These are phyloP conservation scores for Musa itinerans DNA, from an alignment of 176 grass and related monocot genomes.

Conservation along the genomic window DNA sequence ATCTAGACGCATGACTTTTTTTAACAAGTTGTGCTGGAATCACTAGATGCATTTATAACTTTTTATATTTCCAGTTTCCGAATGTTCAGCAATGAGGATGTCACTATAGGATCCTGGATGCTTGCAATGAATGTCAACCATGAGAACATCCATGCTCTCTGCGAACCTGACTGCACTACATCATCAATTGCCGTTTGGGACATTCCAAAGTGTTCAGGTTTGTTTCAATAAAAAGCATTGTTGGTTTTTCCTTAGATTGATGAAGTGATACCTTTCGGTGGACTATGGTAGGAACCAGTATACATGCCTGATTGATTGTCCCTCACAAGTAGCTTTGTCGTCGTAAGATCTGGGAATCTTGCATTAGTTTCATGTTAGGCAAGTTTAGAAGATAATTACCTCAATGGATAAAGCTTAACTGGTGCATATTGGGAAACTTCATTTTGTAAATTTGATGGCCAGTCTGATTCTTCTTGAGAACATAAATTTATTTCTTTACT, in stretches of 20 bases:
- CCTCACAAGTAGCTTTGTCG: neutral
- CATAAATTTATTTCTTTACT: neutral
- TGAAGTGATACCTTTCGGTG: neutral
- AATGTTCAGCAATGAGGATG: slow-evolving; percentile 99
- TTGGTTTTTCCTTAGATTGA: slow-evolving; percentile 2
- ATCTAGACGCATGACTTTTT: neutral
- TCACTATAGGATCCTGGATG: slow-evolving; percentile 98
- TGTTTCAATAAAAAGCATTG: slow-evolving; percentile 18
- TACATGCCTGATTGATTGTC: neutral
- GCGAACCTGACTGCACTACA: slow-evolving; percentile 58
- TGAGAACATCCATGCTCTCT: slow-evolving; percentile 75
- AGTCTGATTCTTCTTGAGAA: neutral
- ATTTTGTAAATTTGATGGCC: neutral
- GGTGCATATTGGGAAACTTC: neutral
- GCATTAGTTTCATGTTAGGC: neutral
- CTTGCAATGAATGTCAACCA: slow-evolving; percentile 98
- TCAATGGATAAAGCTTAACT: neutral
- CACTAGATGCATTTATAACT: slow-evolving; percentile 3
- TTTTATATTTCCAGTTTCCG: slow-evolving; percentile 60
- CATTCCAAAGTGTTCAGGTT: slow-evolving; percentile 99
- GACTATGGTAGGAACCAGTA: neutral
- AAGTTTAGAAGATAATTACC: neutral
- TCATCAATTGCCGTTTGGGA: slow-evolving; percentile 98
- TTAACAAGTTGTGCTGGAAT: neutral
- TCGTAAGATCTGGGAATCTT: neutral